Conservation (phyloP, 192 early-diverging fungal genomes). For the Coemansia sp. region DNA sequence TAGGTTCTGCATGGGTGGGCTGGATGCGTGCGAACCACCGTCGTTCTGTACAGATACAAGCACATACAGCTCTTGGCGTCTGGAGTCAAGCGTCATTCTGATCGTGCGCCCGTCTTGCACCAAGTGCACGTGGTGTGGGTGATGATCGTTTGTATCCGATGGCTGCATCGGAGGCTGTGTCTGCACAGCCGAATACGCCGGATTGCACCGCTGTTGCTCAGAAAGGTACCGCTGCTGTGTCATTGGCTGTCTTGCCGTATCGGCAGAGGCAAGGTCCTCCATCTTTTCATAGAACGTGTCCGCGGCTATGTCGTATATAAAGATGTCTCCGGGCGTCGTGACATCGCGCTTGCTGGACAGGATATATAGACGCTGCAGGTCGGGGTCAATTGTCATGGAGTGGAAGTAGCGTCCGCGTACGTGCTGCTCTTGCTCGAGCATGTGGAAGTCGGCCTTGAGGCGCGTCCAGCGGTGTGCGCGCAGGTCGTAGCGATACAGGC, state of each 20-base stretch:
- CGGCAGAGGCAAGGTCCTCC: slow-evolving; percentile 13
- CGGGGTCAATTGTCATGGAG: slow-evolving; percentile 81
- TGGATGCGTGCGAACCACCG: slow-evolving; percentile 2
- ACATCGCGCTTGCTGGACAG: slow-evolving; percentile 87
- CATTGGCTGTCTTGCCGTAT: slow-evolving; percentile 17
- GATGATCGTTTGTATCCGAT: slow-evolving; percentile 13
- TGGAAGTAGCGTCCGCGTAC: slow-evolving; percentile 87
- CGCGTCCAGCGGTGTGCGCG: slow-evolving; percentile 64
- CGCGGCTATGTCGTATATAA: slow-evolving; percentile 76
- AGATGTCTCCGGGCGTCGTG: slow-evolving; percentile 75
- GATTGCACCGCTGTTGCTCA: slow-evolving; percentile 28
- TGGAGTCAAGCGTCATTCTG: slow-evolving; percentile 73
- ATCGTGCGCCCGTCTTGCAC: slow-evolving; percentile 46
- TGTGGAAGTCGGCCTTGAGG: slow-evolving; percentile 64
- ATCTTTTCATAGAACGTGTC: slow-evolving; percentile 71
- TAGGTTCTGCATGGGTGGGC: slow-evolving; percentile 15
- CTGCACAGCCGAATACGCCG: slow-evolving; percentile 5
- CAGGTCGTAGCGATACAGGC: slow-evolving; percentile 82
- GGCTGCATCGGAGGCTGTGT: slow-evolving; percentile 7
- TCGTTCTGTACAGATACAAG: slow-evolving; percentile 52
- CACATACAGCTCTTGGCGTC: slow-evolving; percentile 81
- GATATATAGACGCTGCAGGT: slow-evolving; percentile 72
- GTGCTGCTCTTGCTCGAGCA: slow-evolving; percentile 51
- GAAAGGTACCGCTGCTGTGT: slow-evolving; percentile 38
- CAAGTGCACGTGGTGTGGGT: slow-evolving; percentile 36